Evolutionary conservation across 2,329 filamentous ascomycete genomes (phyloP), one percentile per base, ranked within the genome.

Genomic region (Aspergillus glaucus): DNA sequence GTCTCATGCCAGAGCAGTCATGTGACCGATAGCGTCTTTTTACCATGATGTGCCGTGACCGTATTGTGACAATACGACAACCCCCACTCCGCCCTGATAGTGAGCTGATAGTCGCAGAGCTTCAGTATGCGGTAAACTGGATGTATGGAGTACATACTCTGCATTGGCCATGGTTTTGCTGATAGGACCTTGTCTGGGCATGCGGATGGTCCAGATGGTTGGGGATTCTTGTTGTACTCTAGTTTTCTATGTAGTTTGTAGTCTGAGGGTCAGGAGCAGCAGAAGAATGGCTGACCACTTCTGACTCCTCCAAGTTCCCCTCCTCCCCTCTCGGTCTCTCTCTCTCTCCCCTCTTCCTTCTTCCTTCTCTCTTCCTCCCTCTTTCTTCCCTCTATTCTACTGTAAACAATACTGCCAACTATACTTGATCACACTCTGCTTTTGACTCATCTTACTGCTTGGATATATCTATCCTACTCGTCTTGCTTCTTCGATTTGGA

Each of bases 301-400:
- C 26, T 30, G 26, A 30, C 26, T 30, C 26, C 26, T 30, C 26
- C 26, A 30, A 30, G 26, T 30, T 49, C 52, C 48, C 51, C 32
- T 51, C 53, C 49, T 46, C 49, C 45, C 53, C 30, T 50, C 52
- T 49, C 47, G 48, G 47, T 55, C 52, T 46, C 49, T 45, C 47
- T 45, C 47, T 15, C 15, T 34, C 36, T 37, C 46, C 55, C 51
- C 47, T 46, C 50, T 50, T 48, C 41, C 47, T 30, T 32, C 21
- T 40, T 55, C 50, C n/a, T 30, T 19, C 22, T 21, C 10, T 26
- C 34, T 39, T 49, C 49, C 40, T 32, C 34, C 43, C 44, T 49
- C 32, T 19, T 21, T 55, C 51, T 28, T 30, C 41, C 24, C 26
- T 19, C 48, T 48, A 43, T 32, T 37, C 41, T 41, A 45, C 32